phyloP scores from a whole-genome alignment of 148 eudicot species.

The Silene latifolia region DNA sequence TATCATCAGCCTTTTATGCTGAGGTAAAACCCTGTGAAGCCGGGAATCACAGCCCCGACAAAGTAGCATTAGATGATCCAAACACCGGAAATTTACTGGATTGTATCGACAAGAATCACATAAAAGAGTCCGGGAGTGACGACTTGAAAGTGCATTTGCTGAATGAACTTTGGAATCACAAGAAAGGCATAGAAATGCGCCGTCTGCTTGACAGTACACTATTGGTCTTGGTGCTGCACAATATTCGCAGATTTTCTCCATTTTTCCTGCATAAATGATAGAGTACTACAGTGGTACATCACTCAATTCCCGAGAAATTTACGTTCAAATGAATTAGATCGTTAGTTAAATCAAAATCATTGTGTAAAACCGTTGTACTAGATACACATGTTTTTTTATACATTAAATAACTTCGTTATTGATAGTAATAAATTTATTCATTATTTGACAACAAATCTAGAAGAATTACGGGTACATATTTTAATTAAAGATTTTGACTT shows the following conservation, averaged over 20 bases:
- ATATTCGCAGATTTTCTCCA: slow-evolving; percentile 69
- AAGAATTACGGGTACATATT: too few species aligned
- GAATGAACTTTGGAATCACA: slow-evolving; percentile 77
- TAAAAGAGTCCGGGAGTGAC: slow-evolving; percentile 55
- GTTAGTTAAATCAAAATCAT: too few species aligned
- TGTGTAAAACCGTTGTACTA: too few species aligned
- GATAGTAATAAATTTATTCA: too few species aligned
- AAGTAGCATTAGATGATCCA: slow-evolving; percentile 51
- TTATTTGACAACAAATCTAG: too few species aligned
- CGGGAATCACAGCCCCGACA: slow-evolving; percentile 49
- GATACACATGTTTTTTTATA: too few species aligned
- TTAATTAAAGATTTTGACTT: too few species aligned
- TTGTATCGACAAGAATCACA: slow-evolving; percentile 53
- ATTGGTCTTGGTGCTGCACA: slow-evolving; percentile 46
- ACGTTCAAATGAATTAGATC: too few species aligned
- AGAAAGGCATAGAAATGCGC: slow-evolving; percentile 63
- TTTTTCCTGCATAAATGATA: slow-evolving; percentile 16
- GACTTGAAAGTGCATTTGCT: slow-evolving; percentile 65
- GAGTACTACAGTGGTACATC: too few species aligned
- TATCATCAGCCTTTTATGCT: slow-evolving; percentile 44
- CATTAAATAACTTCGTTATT: too few species aligned
- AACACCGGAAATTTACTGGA: slow-evolving; percentile 43
- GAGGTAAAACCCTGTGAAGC: slow-evolving; percentile 34
- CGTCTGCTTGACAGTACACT: slow-evolving; percentile 68
- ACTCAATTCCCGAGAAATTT: too few species aligned